These are phyloP conservation scores for Nannochloropsis oceanica DNA, from an alignment of 108 stramenopile genomes.

Conservation along the genomic window DNA sequence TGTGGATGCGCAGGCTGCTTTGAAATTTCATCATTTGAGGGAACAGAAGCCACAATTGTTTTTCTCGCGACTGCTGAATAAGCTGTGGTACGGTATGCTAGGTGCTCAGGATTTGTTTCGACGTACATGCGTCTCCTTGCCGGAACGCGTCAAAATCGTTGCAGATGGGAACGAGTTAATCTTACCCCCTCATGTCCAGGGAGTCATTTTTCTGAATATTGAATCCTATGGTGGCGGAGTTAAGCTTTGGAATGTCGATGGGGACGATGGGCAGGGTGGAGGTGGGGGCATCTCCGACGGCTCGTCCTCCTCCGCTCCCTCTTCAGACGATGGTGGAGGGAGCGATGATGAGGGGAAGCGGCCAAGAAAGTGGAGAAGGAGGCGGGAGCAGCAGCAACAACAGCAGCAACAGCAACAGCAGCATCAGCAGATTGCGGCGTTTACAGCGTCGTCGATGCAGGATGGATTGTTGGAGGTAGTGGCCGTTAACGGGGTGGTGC, in stretches of 20 bases:
- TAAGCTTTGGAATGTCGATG: slow-evolving; percentile 24
- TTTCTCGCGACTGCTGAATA: background rate
- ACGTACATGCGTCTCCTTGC: background rate
- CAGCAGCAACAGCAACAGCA: background rate
- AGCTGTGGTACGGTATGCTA: background rate
- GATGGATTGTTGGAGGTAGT: slow-evolving; percentile 32
- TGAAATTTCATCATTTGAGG: slow-evolving; percentile 28
- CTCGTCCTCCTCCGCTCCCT: background rate
- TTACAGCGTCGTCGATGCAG: slow-evolving; percentile 8
- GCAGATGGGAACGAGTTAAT: background rate
- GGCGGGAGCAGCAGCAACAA: background rate
- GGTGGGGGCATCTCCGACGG: background rate
- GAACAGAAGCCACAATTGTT: background rate
- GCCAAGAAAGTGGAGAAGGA: background rate
- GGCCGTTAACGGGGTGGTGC: slow-evolving; percentile 28
- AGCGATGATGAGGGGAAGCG: background rate
- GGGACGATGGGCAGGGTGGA: background rate
- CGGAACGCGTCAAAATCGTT: background rate
- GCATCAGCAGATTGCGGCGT: background rate
- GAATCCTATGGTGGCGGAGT: slow-evolving; percentile 29
- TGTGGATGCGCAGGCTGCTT: slow-evolving; percentile 30
- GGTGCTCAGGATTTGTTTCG: background rate
- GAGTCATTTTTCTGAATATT: slow-evolving; percentile 30
- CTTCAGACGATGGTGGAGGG: background rate
- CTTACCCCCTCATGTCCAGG: background rate